phyloP scores from a whole-genome alignment of 495 filamentous ascomycete species.

The Polyplosphaeria fusca region DNA sequence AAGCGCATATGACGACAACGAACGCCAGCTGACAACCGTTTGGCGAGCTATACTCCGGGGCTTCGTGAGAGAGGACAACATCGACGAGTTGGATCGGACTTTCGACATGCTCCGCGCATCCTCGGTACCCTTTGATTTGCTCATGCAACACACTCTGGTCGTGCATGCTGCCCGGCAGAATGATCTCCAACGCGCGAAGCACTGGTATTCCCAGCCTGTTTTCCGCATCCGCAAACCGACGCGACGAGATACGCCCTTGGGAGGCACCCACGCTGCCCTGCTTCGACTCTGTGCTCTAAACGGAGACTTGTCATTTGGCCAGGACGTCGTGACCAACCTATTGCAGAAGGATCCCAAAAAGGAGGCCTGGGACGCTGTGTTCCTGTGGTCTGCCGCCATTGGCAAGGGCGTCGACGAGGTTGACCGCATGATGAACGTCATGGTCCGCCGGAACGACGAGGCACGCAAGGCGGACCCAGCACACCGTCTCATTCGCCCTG shows the following conservation, averaged over 20 bases:
- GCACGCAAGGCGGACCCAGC: slow-evolving; percentile 2
- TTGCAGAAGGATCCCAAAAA: slow-evolving; percentile 49
- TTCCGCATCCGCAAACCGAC: background rate
- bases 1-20: background rate
- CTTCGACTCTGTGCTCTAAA: slow-evolving; percentile 57
- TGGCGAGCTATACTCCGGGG: slow-evolving; percentile 64
- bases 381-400: slow-evolving; percentile 73
- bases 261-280: slow-evolving; percentile 9
- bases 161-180: slow-evolving; percentile 39
- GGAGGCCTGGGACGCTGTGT: slow-evolving; percentile 61
- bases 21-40: slow-evolving; percentile 12
- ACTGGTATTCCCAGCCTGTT: slow-evolving; percentile 64
- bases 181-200: slow-evolving; percentile 53
- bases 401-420: slow-evolving; percentile 69
- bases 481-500: slow-evolving; percentile 43
- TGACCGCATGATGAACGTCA: slow-evolving; percentile 55
- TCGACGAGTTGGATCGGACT: slow-evolving; percentile 50
- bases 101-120: slow-evolving; percentile 40
- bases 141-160: slow-evolving; percentile 50
- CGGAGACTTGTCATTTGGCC: slow-evolving; percentile 60
- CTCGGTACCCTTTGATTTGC: slow-evolving; percentile 30
- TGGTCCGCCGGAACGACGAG: background rate
- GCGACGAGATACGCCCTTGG: background rate
- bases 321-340: slow-evolving; percentile 58
- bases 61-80: slow-evolving; percentile 61